Percentiles rank a stretch among this genome's conserved stretches.
Conservation (phyloP, 306 rosid genomes). For the Pyrus betulifolia region DNA sequence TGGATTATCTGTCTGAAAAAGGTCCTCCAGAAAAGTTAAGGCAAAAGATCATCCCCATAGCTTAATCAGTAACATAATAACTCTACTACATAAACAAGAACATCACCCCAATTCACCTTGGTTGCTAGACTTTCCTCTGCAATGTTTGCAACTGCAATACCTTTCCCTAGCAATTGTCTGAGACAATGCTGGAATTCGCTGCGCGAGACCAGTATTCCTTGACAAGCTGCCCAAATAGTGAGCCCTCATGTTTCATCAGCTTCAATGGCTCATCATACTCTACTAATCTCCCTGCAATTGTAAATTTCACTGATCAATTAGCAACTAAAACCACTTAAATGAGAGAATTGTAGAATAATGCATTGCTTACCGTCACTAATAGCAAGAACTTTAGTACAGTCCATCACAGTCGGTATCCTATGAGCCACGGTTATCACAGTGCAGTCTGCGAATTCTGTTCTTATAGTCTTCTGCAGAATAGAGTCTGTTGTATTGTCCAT, state of each 20-base stretch:
- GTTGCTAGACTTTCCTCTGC: not conserved
- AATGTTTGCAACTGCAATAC: not conserved
- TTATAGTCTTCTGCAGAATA: conserved; percentile 18
- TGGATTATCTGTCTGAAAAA: too few relatives aligned
- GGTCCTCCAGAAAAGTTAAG: too few relatives aligned
- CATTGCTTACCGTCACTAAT: conserved; percentile 17
- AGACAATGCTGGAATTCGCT: not conserved
- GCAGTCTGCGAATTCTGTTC: conserved; percentile 5
- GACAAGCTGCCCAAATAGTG: not conserved
- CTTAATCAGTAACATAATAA: too few relatives aligned
- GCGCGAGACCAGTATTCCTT: not conserved
- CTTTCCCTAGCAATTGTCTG: not conserved
- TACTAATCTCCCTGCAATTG: conserved; percentile 6
- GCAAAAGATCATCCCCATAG: too few relatives aligned
- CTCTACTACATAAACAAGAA: too few relatives aligned
- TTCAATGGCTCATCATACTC: conserved; percentile 17
- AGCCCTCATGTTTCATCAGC: not conserved
- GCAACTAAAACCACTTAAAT: not conserved
- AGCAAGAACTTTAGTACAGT: conserved; percentile 22
- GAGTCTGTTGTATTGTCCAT: conserved; percentile 28
- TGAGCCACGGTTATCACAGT: conserved; percentile 28
- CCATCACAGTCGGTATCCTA: conserved; percentile 29
- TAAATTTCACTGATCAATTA: not conserved
- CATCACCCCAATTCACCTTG: not conserved
- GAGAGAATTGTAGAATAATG: not conserved